A percentile compares a stretch with the other conserved stretches of the same genome.
These are phyloP conservation scores for Vanrija sp. DNA, from an alignment of 1,284 basidiomycete genomes.

Conservation along the genomic window DNA sequence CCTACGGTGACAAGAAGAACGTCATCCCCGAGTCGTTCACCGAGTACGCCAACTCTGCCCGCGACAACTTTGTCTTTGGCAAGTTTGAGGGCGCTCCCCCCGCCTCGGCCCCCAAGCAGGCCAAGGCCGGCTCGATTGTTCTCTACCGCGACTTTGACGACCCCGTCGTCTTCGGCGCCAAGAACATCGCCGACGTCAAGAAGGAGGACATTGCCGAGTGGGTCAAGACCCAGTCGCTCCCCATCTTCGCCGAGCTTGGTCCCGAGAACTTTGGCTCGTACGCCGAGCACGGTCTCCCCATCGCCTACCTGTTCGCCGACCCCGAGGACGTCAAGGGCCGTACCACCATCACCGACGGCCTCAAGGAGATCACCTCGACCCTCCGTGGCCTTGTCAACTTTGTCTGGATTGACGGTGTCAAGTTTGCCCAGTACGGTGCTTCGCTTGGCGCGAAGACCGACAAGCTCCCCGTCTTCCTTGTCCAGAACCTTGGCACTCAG, in stretches of 20 bases:
- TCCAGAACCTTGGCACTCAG: constrained; percentile 79
- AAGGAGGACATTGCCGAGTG: constrained; percentile 67
- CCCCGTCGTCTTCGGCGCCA: constrained; percentile 62
- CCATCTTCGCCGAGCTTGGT: constrained; percentile 86
- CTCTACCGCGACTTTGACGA: constrained; percentile 94
- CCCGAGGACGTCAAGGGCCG: constrained; percentile 59
- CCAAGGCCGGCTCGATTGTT: constrained; percentile 70
- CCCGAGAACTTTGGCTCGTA: constrained; percentile 92
- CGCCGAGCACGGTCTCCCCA: constrained; percentile 73
- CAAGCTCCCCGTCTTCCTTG: constrained; percentile 89
- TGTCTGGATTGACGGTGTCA: constrained; percentile 95
- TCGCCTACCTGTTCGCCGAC: constrained; percentile 94
- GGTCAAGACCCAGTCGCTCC: constrained; percentile 78
- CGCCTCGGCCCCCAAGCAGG: constrained; percentile 68
- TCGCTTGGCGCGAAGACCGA: constrained; percentile 75
- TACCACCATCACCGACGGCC: constrained; percentile 62
- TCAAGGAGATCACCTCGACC: constrained; percentile 72
- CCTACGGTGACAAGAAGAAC: constrained; percentile 69
- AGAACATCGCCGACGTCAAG: constrained; percentile 55
- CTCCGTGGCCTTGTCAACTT: constrained; percentile 90
- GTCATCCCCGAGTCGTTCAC: constrained; percentile 69
- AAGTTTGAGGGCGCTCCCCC: constrained; percentile 67
- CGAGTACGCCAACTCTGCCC: constrained; percentile 74
- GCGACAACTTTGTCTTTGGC: constrained; percentile 93
- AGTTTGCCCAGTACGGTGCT: constrained; percentile 94